Evolutionary conservation across 2,329 filamentous ascomycete genomes (phyloP), one percentile per base, ranked within the genome.

Genomic region (Cladophialophora carrionii): DNA sequence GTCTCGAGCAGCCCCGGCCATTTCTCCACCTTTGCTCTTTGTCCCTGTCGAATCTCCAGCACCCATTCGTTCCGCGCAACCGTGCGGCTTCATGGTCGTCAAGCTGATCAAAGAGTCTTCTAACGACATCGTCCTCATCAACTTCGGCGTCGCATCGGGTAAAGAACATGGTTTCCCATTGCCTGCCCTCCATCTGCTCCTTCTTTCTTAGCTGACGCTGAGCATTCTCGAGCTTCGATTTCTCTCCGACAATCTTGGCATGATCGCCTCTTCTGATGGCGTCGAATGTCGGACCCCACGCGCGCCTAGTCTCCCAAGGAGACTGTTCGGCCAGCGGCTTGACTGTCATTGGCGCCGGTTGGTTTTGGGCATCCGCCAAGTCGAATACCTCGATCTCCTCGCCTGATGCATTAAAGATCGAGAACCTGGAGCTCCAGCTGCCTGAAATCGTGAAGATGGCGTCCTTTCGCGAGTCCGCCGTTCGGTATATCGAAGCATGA

Each of bases 141-240:
- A 34, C 56, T 9, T 9, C 31, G 22, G 20, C 22, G 10, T 58
- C 46, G 24, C 52, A 37, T 31, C 57, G 61, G 32, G 12, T 61
- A 79, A 99, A 99, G 81, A 95, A 98, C 62, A 89, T 85, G 55
- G 93, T 84, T 73, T 93, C 85, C 95, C 95, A 99, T 46, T 85
- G 83, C 54, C 85, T 84, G 20, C 88, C 88, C 72, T 92, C 90
- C n/a, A 85, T 83, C 73, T 87, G 87, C 77, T 97, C 93, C 74
- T 87, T 83, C 75, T 86, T 85, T 69, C 93, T 87, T 79, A 87
- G 83, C 77, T 85, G 91, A 8, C 92, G 87, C 82, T 98, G 94
- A 46, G 88, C 87, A 71, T 92, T 91, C 78, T 98, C 95, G 69
- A 98, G 96, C 78, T 92, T 91, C 64, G 85, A 85, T 82, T 98